phyloP scores from a whole-genome alignment of 257 asterid genomes.

The Solanum habrochaites region DNA sequence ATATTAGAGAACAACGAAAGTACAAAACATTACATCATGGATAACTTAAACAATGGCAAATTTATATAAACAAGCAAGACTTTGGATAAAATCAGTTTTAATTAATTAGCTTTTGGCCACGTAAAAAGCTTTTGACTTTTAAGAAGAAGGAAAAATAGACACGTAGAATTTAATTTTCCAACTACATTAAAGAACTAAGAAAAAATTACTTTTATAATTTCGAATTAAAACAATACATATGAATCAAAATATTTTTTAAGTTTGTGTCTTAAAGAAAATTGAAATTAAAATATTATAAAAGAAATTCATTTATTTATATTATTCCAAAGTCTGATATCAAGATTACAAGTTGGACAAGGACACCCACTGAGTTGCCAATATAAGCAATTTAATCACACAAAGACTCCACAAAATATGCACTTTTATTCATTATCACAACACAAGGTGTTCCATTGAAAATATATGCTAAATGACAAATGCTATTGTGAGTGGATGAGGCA shows the following conservation, averaged over 20 bases:
- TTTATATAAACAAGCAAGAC: neutral
- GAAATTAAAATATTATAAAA: too few relatives aligned
- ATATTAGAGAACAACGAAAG: neutral
- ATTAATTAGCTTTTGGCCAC: neutral
- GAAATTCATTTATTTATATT: neutral
- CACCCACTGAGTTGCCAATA: neutral
- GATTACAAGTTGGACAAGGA: neutral
- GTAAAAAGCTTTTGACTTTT: neutral
- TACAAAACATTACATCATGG: neutral
- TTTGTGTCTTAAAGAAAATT: too few relatives aligned
- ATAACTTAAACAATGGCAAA: neutral
- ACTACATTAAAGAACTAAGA: neutral
- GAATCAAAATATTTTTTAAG: too few relatives aligned
- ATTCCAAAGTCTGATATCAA: neutral
- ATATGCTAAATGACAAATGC: neutral
- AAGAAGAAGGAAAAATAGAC: neutral
- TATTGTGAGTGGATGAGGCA: neutral
- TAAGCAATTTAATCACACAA: neutral
- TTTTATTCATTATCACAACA: neutral
- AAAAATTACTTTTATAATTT: too few relatives aligned
- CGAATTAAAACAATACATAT: too few relatives aligned
- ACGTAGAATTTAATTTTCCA: neutral
- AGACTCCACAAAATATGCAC: neutral
- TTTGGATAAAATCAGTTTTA: neutral
- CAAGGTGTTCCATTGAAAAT: neutral